Percentiles rank a stretch among this genome's conserved stretches.
phyloP scores from a whole-genome alignment of 176 grass and related monocot genomes.

The Thalia dealbata region DNA sequence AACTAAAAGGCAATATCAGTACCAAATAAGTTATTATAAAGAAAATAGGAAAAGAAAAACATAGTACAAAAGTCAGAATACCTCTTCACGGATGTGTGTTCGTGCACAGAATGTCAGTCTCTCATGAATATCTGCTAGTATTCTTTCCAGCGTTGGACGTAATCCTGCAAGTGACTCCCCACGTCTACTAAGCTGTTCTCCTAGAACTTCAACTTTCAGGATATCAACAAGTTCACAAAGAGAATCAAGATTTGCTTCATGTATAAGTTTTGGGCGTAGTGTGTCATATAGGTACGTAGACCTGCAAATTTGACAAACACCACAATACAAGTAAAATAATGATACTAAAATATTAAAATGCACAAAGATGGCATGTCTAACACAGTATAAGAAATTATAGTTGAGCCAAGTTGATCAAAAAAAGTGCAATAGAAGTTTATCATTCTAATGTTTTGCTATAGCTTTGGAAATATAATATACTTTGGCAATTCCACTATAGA shows the following conservation, averaged over 20 bases:
- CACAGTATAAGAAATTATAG: neutral
- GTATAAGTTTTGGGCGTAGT: slow-evolving; percentile 83
- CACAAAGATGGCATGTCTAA: neutral
- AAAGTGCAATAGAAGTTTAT: neutral
- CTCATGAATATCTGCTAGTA: slow-evolving; percentile 91
- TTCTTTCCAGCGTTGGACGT: slow-evolving; percentile 76
- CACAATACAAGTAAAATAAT: neutral
- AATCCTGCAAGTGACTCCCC: slow-evolving; percentile 67
- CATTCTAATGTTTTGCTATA: no score
- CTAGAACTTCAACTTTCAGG: slow-evolving; percentile 89
- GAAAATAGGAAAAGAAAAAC: neutral
- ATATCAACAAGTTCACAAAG: slow-evolving; percentile 91
- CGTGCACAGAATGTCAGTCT: slow-evolving; percentile 91
- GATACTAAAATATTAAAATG: neutral
- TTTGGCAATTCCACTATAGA: no score
- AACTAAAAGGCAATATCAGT: neutral
- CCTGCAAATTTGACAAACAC: slow-evolving; percentile 29
- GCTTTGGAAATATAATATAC: no score
- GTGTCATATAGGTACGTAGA: slow-evolving; percentile 94
- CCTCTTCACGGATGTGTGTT: slow-evolving; percentile 88
- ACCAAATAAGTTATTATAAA: neutral
- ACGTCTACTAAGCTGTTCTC: slow-evolving; percentile 62
- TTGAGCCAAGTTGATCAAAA: neutral
- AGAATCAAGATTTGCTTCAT: slow-evolving; percentile 85
- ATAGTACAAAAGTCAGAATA: slow-evolving; percentile 16